Evolutionary conservation across 306 rosid genomes (phyloP), one percentile per base, ranked within the genome.

Genomic region (Trichosanthes truncata): DNA sequence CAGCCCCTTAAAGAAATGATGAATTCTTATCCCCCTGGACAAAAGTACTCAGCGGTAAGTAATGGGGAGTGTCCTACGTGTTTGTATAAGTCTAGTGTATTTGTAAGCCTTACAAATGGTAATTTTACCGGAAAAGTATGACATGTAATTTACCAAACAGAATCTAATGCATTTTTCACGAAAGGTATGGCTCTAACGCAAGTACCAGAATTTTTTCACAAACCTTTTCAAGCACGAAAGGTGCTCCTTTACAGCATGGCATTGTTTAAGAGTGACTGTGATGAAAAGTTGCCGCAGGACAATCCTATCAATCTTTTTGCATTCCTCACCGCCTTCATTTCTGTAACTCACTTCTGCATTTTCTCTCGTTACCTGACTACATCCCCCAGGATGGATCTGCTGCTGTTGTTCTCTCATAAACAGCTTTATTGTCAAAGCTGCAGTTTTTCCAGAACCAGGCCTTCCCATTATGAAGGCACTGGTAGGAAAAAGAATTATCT

Each of bases 361-460:
- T 49, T 74, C 29, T 74, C 23, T 46, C 11, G 3, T 48, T 6
- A 73, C 60, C 68, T 80, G 84, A 81, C 68, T 84, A n/a, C 72
- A 26, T 3, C 75, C 84, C 71, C 82, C 85, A 6, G 81, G 79
- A 41, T 85, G 82, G 74, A 29, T 66, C 53, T 74, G 84, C 82
- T 78, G 79, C 68, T 45, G 38, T 36, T 73, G 80, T 67, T 91
- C 97, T 79, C 81, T 88, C 77, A 87, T 84, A 76, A 83, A 83
- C 78, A 91, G 73, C 84, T 91, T 91, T 87, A 85, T 81, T 18
- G 91, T 86, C 79, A 91, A 68, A 74, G 89, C 85, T 48, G 93
- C 83, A 20, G 97, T 88, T 81, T 91, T 91, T 18, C 88, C 92
- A 4, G 90, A 85, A 60, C 93, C 93, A 49, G 97, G 89, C 40